Evolutionary conservation across 2,329 filamentous ascomycete genomes (phyloP).

Genomic region (Knufia petricola): DNA sequence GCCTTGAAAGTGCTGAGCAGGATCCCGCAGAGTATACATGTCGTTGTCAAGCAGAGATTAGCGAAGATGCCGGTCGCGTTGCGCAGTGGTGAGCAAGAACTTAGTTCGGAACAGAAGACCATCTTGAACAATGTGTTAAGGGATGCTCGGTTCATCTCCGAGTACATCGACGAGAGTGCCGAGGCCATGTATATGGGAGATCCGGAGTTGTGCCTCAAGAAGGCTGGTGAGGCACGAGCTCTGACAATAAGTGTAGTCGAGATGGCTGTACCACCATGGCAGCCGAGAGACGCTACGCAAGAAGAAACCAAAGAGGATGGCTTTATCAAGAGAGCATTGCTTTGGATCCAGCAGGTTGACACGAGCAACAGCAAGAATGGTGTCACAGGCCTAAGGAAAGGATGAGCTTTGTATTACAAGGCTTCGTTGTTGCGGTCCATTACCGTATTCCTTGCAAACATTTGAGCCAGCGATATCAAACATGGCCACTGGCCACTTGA

Average conservation of each 20-base stretch:
- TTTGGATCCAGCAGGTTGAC: constrained; percentile 23
- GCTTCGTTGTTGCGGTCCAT: not conserved
- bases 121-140: constrained; percentile 30
- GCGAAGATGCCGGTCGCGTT: constrained; percentile 25
- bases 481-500: too few species aligned
- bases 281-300: not conserved
- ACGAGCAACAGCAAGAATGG: not conserved
- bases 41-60: constrained; percentile 33
- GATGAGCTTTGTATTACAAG: not conserved
- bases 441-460: not conserved
- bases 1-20: constrained; percentile 35
- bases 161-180: constrained; percentile 37
- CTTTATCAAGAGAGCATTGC: constrained; percentile 27
- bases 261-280: constrained; percentile 11
- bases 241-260: constrained; percentile 21
- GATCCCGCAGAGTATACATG: constrained; percentile 34
- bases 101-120: constrained; percentile 16
- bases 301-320: constrained; percentile 23
- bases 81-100: not conserved
- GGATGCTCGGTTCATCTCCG: constrained; percentile 30
- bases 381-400: not conserved
- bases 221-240: constrained; percentile 20
- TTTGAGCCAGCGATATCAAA: too few species aligned
- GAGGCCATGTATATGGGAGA: constrained; percentile 37
- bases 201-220: constrained; percentile 23